Conservation (phyloP, 495 filamentous ascomycete species). For the Clohesyomyces aquaticus region DNA sequence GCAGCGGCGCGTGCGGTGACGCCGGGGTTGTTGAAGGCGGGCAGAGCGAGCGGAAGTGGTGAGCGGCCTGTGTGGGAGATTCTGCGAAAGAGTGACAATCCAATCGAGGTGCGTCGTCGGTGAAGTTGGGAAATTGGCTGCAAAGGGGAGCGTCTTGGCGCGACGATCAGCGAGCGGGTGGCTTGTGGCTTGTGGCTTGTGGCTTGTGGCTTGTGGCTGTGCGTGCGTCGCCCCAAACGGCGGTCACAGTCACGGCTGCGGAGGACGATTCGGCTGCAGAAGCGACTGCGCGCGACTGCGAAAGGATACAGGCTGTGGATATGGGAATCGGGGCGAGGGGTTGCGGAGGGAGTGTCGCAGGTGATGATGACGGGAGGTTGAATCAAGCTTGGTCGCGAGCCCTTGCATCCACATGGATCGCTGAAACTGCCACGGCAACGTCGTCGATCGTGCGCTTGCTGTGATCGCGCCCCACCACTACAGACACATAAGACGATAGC, state of each 20-base stretch:
- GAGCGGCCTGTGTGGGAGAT: not conserved
- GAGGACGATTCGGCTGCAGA: too few species aligned
- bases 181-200: conserved; percentile 6
- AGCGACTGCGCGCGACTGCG: not conserved
- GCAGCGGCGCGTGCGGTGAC: not conserved
- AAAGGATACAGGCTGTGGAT: not conserved
- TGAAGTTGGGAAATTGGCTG: conserved; percentile 36
- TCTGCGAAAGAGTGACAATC: not conserved
- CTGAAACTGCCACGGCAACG: not conserved
- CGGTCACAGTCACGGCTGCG: too few species aligned
- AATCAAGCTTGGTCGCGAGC: not conserved
- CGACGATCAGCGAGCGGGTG: conserved; percentile 20
- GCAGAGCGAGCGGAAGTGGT: conserved; percentile 1
- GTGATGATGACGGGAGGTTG: not conserved
- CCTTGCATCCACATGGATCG: not conserved
- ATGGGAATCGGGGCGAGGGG: not conserved
- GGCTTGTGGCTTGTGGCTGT: not conserved
- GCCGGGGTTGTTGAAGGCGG: not conserved
- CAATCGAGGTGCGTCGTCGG: conserved; percentile 15
- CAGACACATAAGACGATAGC: not conserved
- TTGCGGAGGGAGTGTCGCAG: not conserved
- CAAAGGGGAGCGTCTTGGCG: conserved; percentile 35
- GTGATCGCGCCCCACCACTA: not conserved
- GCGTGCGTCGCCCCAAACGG: not conserved
- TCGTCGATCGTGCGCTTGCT: not conserved